Percentiles rank a stretch among this genome's conserved stretches.
phyloP scores from a whole-genome alignment of 1,139 yeast genomes.

The Zygoascus meyerae region DNA sequence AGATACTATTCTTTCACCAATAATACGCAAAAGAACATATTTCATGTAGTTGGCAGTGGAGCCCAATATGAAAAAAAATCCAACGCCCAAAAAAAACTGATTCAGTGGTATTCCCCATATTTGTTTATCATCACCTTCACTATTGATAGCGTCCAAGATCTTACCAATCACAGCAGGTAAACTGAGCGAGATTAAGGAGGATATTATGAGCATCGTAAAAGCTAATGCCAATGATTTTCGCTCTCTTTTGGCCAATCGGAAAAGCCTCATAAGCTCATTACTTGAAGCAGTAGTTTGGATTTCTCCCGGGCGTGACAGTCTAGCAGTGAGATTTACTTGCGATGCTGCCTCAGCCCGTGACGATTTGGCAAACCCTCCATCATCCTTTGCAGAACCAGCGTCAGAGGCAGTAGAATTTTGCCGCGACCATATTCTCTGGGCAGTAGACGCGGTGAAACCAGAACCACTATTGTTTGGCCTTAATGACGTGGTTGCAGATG shows the following conservation, averaged over 20 bases:
- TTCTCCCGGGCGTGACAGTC: slow-evolving; percentile 24
- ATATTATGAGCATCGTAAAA: slow-evolving; percentile 50
- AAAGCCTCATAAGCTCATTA: slow-evolving; percentile 46
- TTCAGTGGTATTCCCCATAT: slow-evolving; percentile 46
- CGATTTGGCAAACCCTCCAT: slow-evolving; percentile 20
- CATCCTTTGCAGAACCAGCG: not conserved
- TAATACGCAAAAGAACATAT: slow-evolving; percentile 60
- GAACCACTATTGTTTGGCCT: too few relatives aligned
- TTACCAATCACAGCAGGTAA: slow-evolving; percentile 78
- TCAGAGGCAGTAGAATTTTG: too few relatives aligned
- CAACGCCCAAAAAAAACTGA: slow-evolving; percentile 45
- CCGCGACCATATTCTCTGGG: too few relatives aligned
- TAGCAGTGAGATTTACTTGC: slow-evolving; percentile 32
- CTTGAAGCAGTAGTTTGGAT: slow-evolving; percentile 32
- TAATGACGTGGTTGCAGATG: too few relatives aligned
- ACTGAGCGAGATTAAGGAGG: slow-evolving; percentile 63
- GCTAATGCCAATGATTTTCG: slow-evolving; percentile 51
- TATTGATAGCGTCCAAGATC: slow-evolving; percentile 55
- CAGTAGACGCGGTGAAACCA: too few relatives aligned
- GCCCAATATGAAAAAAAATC: slow-evolving; percentile 58
- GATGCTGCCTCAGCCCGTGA: slow-evolving; percentile 33
- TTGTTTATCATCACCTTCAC: slow-evolving; percentile 32
- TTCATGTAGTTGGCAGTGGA: slow-evolving; percentile 78
- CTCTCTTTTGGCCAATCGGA: slow-evolving; percentile 48
- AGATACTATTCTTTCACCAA: slow-evolving; percentile 85